These are phyloP conservation scores for Spiraea crenata DNA, from an alignment of 331 rosid genomes.

Conservation along the genomic window DNA sequence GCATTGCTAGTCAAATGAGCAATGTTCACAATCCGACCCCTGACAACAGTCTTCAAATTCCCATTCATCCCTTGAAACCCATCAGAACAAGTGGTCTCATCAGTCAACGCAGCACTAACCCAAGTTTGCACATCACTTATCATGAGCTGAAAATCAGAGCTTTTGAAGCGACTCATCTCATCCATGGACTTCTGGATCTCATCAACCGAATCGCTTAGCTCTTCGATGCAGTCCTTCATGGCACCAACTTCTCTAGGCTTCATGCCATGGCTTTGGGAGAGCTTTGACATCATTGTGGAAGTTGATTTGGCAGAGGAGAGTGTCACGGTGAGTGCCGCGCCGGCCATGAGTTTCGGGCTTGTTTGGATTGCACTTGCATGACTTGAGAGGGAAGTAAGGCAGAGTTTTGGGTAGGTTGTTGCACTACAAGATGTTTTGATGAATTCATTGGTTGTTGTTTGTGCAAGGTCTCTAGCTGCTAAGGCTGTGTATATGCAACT, in stretches of 20 bases:
- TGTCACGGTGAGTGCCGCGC: constrained; percentile 56
- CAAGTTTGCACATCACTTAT: constrained; percentile 74
- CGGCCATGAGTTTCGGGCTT: constrained; percentile 43
- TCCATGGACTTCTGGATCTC: constrained; percentile 45
- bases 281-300: constrained; percentile 20
- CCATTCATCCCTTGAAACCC: constrained; percentile 46
- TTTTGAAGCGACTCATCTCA: constrained; percentile 44
- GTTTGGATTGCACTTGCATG: constrained; percentile 59
- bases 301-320: constrained; percentile 58
- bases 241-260: constrained; percentile 46
- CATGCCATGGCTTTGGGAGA: constrained; percentile 37
- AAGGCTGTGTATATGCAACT: constrained; percentile 6
- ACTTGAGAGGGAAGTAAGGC: constrained; percentile 54
- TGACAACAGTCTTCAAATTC: constrained; percentile 39
- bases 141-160: constrained; percentile 28
- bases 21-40: constrained; percentile 33
- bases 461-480: constrained; percentile 27
- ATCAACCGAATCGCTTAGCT: constrained; percentile 54
- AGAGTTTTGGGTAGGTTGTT: constrained; percentile 69
- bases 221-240: constrained; percentile 73
- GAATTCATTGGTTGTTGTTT: constrained; percentile 44
- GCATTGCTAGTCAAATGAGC: constrained; percentile 75
- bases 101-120: constrained; percentile 87
- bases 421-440: constrained; percentile 55
- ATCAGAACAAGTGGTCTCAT: constrained; percentile 67